A percentile compares a stretch with the other conserved stretches of the same genome.
Conservation (phyloP, 2,329 filamentous ascomycete species). For the Rhexocercosporidium sp. region DNA sequence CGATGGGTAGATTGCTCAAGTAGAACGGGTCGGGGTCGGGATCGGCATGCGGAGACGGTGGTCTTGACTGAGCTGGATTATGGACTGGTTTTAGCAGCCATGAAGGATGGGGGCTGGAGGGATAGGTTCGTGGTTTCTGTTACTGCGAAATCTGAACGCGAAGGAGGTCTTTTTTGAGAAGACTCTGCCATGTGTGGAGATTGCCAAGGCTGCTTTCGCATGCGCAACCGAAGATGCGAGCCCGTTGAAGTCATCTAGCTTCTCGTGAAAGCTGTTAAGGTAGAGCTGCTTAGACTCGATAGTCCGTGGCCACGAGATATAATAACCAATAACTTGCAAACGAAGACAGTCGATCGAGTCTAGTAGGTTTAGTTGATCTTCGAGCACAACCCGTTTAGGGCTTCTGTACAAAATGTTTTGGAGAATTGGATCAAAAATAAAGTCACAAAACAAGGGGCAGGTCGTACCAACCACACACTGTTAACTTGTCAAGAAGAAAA, state of each 20-base stretch:
- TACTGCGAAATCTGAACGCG: constrained; percentile 32
- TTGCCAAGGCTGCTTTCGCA: constrained; percentile 29
- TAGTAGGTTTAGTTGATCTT: neutral
- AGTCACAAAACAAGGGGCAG: neutral
- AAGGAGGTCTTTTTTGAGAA: constrained; percentile 29
- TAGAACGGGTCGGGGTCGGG: no score
- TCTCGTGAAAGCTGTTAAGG: constrained; percentile 27
- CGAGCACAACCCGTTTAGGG: constrained; percentile 10
- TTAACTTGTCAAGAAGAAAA: no score
- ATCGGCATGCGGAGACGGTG: no score
- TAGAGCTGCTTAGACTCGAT: constrained; percentile 24
- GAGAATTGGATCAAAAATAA: no score
- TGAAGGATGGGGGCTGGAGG: no score
- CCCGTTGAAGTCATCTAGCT: constrained; percentile 30
- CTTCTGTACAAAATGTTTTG: constrained; percentile 22
- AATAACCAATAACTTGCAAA: neutral
- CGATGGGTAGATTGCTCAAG: no score
- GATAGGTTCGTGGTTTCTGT: no score
- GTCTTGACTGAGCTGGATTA: no score
- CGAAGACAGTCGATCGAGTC: neutral
- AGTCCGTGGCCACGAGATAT: neutral
- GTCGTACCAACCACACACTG: neutral
- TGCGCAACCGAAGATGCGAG: constrained; percentile 32
- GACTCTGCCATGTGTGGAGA: constrained; percentile 37
- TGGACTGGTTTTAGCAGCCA: no score